Conservation (phyloP, 2,329 filamentous ascomycete species). For the Fusarium sp. region DNA sequence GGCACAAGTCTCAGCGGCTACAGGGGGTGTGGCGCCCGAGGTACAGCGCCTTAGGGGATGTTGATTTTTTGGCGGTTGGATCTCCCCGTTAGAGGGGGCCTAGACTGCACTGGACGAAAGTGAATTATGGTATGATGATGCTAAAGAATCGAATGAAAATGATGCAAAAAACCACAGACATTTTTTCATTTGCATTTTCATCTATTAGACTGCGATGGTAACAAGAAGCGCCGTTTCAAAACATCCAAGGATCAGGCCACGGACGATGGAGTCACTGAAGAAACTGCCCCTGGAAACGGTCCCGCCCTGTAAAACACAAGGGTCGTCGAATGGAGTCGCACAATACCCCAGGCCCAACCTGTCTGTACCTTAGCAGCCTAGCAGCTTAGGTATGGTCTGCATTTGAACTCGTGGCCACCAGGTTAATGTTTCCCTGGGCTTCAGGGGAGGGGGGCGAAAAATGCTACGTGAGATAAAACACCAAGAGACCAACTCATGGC, state of each 20-base stretch:
- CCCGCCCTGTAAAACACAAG: neutral
- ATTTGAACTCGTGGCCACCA: neutral
- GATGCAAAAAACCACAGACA: neutral
- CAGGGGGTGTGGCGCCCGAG: slow-evolving; percentile 14
- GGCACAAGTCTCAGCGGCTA: slow-evolving; percentile 26
- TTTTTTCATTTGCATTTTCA: neutral
- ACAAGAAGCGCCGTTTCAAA: slow-evolving; percentile 11
- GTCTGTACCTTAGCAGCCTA: neutral
- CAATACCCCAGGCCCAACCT: neutral
- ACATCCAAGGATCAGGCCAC: slow-evolving; percentile 15
- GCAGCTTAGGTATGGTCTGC: neutral
- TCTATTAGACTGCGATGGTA: neutral
- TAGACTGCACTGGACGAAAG: neutral
- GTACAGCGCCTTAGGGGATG: neutral
- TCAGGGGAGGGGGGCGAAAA: neutral
- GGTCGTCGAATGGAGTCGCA: neutral
- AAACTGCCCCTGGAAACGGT: neutral
- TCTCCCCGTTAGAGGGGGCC: neutral
- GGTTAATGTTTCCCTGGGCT: neutral
- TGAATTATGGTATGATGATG: neutral
- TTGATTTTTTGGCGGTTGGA: neutral
- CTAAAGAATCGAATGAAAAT: neutral
- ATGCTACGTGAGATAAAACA: slow-evolving; percentile 4
- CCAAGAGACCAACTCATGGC: neutral
- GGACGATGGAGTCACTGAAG: neutral